Base-by-base conservation (phyloP, 208 protist species). In the Wallacemonas sp. region DNA sequence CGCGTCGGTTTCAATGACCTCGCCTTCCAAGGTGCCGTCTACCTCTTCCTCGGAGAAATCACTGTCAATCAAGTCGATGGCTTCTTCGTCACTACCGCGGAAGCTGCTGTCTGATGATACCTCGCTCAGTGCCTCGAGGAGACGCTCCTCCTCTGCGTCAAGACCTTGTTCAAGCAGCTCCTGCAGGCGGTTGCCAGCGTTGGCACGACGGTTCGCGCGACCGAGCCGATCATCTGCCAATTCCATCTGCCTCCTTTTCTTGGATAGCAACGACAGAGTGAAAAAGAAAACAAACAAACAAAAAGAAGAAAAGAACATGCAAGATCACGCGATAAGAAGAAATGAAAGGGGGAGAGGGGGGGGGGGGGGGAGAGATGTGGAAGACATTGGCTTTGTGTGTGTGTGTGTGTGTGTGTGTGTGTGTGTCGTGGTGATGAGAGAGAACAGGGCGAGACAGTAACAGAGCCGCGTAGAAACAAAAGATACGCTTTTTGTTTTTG, bases 11-110 rank as follows among this genome's bases (percentile, higher is more conserved):
- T 86, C 80, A 6, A 66, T 51, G 1, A 38, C 58, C 42, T 62
- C 66, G 22, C 58, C 69, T n/a, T 76, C 73, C 15, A 83, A 36
- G 2, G 66, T 61, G 26, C 78, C 70, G 19, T 79, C 65, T 0
- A 68, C 72, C 26, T 93, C 82, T 54, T 90, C 80, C 14, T 82
- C 86, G 54, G 79, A 83, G 68, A 93, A 93, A 74, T 93, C 83
- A 58, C 80, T 90, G 33, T 93, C 86, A 24, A 93, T 56, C 27
- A 81, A 72, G 51, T 93, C 86, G 15, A 79, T 42, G 49, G 81
- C 56, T 41, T 89, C 82, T 53, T 85, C 80, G 34, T 82, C 82
- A 58, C 75, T 90, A 66, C 73, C 42, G 19, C 39, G 73, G 71
- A 88, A 93, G 67, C 75, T 86, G 67, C 75, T 84, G 64, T 93